Base-by-base conservation (phyloP, 2,329 filamentous ascomycete genomes). In the Coccinonectria pachysandricola region DNA sequence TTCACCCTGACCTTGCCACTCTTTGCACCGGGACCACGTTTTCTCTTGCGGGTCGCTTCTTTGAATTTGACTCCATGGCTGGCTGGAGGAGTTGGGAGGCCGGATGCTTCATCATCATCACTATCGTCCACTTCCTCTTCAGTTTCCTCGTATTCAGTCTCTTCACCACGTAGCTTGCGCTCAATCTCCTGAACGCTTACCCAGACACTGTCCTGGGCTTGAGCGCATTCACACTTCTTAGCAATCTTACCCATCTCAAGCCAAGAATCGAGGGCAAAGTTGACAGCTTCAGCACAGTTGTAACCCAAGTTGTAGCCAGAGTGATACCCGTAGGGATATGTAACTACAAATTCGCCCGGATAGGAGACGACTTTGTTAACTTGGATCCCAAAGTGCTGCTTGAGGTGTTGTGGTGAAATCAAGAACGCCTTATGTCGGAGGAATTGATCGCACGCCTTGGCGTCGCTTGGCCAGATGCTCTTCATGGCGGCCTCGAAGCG, bases 281-380 rank as follows among this genome's bases (percentile, higher is more conserved):
- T 98, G 59, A 98, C 91, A 6, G 91, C 94, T 52, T 98, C 91
- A 15, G 91, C 91, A 56, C 91, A 98, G 52, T 98, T 98, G 62
- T 98, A 98, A 10, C 92, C 91, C 19, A 98, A 64, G 45, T 98
- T 98, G 55, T 92, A 98, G 4, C 91, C 91, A 5, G 91, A 98
- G 50, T 98, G 91, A 52, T 98, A 98, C 12, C 91, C 91, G 46
- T 96, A 98, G 0, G 91, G 91, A 50, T 94, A 98, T 0, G 91
- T 98, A 39, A 98, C 93, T 35, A 98, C 86, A 39, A 98, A 98
- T 49, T 98, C 91, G 34, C 91, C 88, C 36, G 94, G 91, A 43
- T 94, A 86, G 25, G 93, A 92, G 8, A 96, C 83, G 36, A 92
- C 72, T 48, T 85, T 88, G 63, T 98, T 98, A 50, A 96, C 92